Conservation (phyloP, 768 basidiomycete genomes). For the Auricularia cornea region DNA sequence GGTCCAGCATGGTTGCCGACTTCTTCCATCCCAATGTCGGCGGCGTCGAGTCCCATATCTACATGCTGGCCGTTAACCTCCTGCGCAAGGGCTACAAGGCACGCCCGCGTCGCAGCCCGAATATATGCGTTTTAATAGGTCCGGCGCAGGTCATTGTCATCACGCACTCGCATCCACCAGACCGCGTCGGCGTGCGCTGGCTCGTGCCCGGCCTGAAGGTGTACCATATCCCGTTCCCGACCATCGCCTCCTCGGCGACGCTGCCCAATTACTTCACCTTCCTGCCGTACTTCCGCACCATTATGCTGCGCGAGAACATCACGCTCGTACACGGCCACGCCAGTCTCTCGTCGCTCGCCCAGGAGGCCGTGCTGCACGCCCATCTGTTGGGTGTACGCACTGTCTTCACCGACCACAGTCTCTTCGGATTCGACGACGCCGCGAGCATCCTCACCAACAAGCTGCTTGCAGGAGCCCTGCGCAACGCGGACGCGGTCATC, state of each 20-base stretch:
- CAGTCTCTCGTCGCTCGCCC: conserved; percentile 79
- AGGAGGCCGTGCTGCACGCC: conserved; percentile 87
- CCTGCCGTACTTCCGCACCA: conserved; percentile 84
- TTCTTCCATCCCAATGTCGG: conserved; percentile 94
- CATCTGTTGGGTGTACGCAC: conserved; percentile 81
- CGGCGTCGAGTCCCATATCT: conserved; percentile 95
- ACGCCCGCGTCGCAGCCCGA: conserved; percentile 10
- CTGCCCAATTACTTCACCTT: conserved; percentile 91
- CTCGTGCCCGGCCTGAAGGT: conserved; percentile 81
- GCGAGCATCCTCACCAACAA: conserved; percentile 98
- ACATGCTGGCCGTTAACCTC: conserved; percentile 80
- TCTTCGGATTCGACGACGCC: conserved; percentile 96
- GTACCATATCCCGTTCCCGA: conserved; percentile 85
- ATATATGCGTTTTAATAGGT: background rate
- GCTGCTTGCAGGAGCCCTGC: conserved; percentile 73
- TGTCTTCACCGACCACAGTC: conserved; percentile 93
- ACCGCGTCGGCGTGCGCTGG: conserved; percentile 86
- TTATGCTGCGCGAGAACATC: conserved; percentile 79
- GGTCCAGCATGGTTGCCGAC: conserved; percentile 84
- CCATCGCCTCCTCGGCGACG: conserved; percentile 87
- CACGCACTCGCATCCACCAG: conserved; percentile 82
- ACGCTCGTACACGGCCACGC: conserved; percentile 89
- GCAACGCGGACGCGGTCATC: conserved; percentile 89
- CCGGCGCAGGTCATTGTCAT: conserved; percentile 75
- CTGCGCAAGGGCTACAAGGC: conserved; percentile 81